Base-by-base conservation (phyloP, 805 yeast genomes). In the Suhomyces canberraensis region DNA sequence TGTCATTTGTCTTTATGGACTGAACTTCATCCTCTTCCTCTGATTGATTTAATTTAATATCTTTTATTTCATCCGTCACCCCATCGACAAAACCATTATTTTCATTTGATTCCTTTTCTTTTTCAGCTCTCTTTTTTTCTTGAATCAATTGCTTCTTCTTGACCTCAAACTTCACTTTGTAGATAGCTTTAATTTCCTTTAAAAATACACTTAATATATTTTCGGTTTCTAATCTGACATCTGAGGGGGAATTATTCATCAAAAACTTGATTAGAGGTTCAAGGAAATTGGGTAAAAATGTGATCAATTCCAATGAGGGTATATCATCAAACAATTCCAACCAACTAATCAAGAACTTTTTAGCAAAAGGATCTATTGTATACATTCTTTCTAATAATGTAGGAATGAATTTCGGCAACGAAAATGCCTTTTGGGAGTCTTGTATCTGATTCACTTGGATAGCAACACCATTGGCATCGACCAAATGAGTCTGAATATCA, bases 341-440 rank as follows among this genome's bases (percentile, higher is more conserved):
- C 98, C 98, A 93, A 35, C 95, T 86, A 9, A 93, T 91, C 39
- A 93, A 66, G 52, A 93, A 93, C 65, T 88, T 83, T 46, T 96
- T 74, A 0, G 97, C 89, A 52, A 84, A 86, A 1, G 98, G 96
- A 50, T 93, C 95, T 21, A 87, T 83, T 1, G 93, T 90, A 52
- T 87, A 87, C 63, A 93, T 87, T 46, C 98, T 71, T 57, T 93
- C 98, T 44, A 84, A 79, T 29, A 93, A 63, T n/a, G 95, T 68
- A 0, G 98, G 98, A 25, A 93, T 86, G 61, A 93, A 93, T 50
- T 84, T 83, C 0, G 87, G 83, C 27, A 93, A 64, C 5, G 93
- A 83, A 52, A 91, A 91, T 0, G 96, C 95, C 47, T 66, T 67
- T 29, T 73, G 75, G 3, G 81, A 69, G 35, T 71, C 73, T 59